These are phyloP conservation scores for Backusella tuberculispora DNA, from an alignment of 192 early-diverging fungal species.

Conservation along the genomic window DNA sequence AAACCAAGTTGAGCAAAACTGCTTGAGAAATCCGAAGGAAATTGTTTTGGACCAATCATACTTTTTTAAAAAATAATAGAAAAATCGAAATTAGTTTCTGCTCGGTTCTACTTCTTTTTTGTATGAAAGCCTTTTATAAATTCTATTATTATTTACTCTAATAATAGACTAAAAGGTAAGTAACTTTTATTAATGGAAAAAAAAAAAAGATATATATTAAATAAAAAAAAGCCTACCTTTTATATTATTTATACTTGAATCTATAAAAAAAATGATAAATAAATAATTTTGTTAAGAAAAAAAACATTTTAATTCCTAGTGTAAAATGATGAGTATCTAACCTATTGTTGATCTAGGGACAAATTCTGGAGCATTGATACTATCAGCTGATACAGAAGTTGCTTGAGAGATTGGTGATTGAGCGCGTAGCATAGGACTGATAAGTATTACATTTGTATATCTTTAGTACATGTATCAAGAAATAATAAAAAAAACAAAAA, in stretches of 20 bases:
- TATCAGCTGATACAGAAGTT: constrained; percentile 54
- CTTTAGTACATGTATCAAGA: neutral
- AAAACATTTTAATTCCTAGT: neutral
- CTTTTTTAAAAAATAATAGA: neutral
- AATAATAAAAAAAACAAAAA: neutral
- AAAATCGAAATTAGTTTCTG: neutral
- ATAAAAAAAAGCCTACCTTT: neutral
- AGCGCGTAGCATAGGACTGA: constrained; percentile 21
- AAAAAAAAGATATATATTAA: neutral
- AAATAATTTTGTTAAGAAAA: neutral
- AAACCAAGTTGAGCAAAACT: constrained; percentile 29
- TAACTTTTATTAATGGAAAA: neutral
- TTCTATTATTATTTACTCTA: too few relatives aligned
- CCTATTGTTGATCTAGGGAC: constrained; percentile 52
- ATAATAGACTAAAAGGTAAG: too few relatives aligned
- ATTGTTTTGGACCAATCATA: neutral
- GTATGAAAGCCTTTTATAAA: too few relatives aligned
- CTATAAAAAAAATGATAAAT: neutral
- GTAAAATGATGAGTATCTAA: neutral
- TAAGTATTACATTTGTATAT: neutral
- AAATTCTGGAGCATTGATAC: constrained; percentile 61
- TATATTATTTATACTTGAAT: neutral
- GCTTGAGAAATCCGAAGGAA: neutral
- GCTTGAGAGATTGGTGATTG: constrained; percentile 23
- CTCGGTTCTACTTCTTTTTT: neutral